These are phyloP conservation scores for Fonsecaea multimorphosa DNA, from an alignment of 2,329 filamentous ascomycete species.

Conservation along the genomic window DNA sequence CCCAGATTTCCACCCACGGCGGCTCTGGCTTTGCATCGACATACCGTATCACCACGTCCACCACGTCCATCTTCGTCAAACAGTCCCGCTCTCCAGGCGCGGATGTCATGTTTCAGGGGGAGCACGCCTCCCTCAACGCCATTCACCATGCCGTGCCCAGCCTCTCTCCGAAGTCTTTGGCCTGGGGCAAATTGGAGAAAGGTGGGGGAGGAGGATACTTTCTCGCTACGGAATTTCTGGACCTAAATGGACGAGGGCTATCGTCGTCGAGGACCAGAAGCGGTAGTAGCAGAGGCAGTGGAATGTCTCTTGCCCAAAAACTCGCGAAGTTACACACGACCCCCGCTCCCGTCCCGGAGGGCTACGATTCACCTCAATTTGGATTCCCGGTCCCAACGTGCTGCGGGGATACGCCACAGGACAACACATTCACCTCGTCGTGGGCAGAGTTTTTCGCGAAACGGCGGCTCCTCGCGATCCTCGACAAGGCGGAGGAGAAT, in stretches of 20 bases:
- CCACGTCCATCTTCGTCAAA: constrained; percentile 50
- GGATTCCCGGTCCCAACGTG: constrained; percentile 86
- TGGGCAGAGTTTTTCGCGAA: constrained; percentile 90
- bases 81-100: constrained; percentile 44
- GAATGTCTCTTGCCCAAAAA: constrained; percentile 71
- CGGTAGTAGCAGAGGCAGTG: constrained; percentile 57
- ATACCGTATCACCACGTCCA: constrained; percentile 47
- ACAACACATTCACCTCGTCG: constrained; percentile 72
- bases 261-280: constrained; percentile 30
- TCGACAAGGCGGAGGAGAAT: constrained; percentile 61
- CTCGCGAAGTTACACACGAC: constrained; percentile 79
- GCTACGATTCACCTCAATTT: constrained; percentile 68
- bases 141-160: constrained; percentile 74
- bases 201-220: constrained; percentile 54
- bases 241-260: constrained; percentile 59
- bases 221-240: constrained; percentile 78
- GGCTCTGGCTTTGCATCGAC: constrained; percentile 55
- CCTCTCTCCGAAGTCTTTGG: constrained; percentile 77
- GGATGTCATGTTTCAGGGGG: constrained; percentile 62
- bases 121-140: constrained; percentile 82
- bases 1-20: constrained; percentile 46
- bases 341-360: constrained; percentile 69
- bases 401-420: constrained; percentile 82
- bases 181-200: constrained; percentile 66
- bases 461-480: constrained; percentile 71